Conservation (phyloP, 2,329 filamentous ascomycete species). For the Penicillium verrucosum region DNA sequence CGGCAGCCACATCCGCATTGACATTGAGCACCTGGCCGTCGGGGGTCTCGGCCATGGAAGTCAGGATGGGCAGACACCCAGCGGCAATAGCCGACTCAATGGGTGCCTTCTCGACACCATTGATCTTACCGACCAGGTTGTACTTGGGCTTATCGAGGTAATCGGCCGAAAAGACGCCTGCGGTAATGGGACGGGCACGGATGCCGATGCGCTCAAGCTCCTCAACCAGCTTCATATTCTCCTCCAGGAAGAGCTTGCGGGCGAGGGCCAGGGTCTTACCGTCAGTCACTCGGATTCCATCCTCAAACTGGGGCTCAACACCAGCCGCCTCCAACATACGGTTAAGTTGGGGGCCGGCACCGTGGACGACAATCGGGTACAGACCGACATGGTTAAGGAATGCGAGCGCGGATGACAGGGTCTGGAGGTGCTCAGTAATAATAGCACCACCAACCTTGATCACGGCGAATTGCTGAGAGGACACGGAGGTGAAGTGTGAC, state of each 20-base stretch:
- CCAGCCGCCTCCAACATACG: constrained; percentile 83
- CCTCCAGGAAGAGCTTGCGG: constrained; percentile 87
- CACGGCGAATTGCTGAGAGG: constrained; percentile 94
- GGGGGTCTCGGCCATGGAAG: constrained; percentile 90
- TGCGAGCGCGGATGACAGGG: constrained; percentile 80
- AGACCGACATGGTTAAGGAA: constrained; percentile 94
- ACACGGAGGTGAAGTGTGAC: constrained; percentile 93
- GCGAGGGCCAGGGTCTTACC: constrained; percentile 90
- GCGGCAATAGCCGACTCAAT: constrained; percentile 90
- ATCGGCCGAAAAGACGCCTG: constrained; percentile 85
- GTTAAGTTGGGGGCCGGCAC: constrained; percentile 92
- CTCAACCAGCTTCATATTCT: constrained; percentile 90
- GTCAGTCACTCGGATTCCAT: constrained; percentile 93
- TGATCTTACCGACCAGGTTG: constrained; percentile 93
- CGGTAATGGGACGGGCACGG: constrained; percentile 80
- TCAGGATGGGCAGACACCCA: constrained; percentile 87
- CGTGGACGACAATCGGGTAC: constrained; percentile 93
- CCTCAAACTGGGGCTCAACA: constrained; percentile 92
- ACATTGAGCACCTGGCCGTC: constrained; percentile 95
- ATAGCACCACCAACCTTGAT: constrained; percentile 98
- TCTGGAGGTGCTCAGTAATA: constrained; percentile 88
- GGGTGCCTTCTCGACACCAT: constrained; percentile 80
- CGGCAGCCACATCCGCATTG: constrained; percentile 94
- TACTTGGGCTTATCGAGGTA: constrained; percentile 97
- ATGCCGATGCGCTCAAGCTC: constrained; percentile 87